phyloP scores from a whole-genome alignment of 345 rosid genomes.

The Ailanthus altissimus region DNA sequence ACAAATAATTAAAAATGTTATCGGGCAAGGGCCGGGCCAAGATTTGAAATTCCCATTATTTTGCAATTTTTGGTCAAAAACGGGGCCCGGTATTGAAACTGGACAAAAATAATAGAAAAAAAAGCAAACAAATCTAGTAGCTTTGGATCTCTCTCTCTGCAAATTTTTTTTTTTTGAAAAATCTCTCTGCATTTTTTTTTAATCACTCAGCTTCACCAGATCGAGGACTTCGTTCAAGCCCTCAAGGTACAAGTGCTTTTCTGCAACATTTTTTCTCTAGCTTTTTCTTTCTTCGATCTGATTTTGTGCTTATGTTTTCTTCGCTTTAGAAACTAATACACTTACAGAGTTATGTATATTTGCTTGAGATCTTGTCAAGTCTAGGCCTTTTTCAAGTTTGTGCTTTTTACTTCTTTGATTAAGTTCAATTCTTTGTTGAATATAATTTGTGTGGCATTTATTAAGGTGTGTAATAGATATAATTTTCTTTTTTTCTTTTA shows the following conservation, averaged over 20 bases:
- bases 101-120: background rate
- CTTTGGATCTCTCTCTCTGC: background rate
- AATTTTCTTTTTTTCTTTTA: background rate
- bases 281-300: background rate
- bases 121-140: background rate
- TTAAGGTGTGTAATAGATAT: background rate
- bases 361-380: conserved; percentile 15
- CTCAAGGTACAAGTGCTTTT: background rate
- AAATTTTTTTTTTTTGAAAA: no score
- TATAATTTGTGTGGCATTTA: background rate
- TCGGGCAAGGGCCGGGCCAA: background rate
- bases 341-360: background rate
- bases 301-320: background rate
- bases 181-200: background rate
- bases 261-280: background rate
- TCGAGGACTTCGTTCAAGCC: conserved; percentile 2
- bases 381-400: background rate
- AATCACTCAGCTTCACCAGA: background rate
- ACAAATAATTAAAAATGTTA: no score
- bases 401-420: background rate
- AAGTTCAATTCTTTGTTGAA: background rate
- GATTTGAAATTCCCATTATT: background rate
- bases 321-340: background rate
- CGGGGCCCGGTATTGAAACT: background rate
- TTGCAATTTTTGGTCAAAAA: background rate